Evolutionary conservation across 805 yeast genomes (phyloP).

Genomic region (Kazachstania taianensis): DNA sequence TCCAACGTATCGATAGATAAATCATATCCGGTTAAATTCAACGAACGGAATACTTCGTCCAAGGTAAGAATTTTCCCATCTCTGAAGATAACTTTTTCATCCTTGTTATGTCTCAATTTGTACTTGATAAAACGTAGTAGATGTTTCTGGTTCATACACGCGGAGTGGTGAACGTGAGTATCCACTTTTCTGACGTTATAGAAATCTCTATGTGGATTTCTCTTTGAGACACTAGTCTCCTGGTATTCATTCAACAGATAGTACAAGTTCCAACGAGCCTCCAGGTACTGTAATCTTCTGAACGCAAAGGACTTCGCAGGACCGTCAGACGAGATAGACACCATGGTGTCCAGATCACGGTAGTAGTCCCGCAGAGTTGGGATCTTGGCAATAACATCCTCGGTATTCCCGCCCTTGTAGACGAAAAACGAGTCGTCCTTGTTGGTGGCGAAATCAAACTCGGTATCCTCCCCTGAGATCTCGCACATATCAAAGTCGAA

Average conservation of each 20-base stretch:
- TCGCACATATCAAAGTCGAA: constrained; percentile 35
- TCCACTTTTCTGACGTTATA: constrained; percentile 37
- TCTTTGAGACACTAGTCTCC: constrained; percentile 81
- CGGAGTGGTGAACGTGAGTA: constrained; percentile 97
- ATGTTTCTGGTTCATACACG: constrained; percentile 98
- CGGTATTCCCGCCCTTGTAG: constrained; percentile 27
- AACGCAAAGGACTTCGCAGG: constrained; percentile 95
- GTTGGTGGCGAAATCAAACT: constrained; percentile 50
- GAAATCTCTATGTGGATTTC: constrained; percentile 84
- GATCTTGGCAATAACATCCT: constrained; percentile 40
- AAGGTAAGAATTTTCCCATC: constrained; percentile 83
- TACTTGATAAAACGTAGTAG: constrained; percentile 87
- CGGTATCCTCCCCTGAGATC: constrained; percentile 34
- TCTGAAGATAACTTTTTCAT: constrained; percentile 86
- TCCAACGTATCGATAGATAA: constrained; percentile 92
- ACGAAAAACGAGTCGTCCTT: constrained; percentile 65
- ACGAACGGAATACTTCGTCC: constrained; percentile 82
- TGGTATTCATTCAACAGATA: constrained; percentile 81
- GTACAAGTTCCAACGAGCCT: constrained; percentile 94
- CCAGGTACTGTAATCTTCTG: constrained; percentile 83
- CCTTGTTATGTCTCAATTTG: constrained; percentile 76
- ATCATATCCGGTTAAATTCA: constrained; percentile 88
- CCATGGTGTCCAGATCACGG: constrained; percentile 65
- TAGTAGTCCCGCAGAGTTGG: constrained; percentile 86
- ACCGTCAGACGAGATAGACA: constrained; percentile 79